phyloP scores from a whole-genome alignment of 2,329 filamentous ascomycete genomes.

The Fusarium domesticum region DNA sequence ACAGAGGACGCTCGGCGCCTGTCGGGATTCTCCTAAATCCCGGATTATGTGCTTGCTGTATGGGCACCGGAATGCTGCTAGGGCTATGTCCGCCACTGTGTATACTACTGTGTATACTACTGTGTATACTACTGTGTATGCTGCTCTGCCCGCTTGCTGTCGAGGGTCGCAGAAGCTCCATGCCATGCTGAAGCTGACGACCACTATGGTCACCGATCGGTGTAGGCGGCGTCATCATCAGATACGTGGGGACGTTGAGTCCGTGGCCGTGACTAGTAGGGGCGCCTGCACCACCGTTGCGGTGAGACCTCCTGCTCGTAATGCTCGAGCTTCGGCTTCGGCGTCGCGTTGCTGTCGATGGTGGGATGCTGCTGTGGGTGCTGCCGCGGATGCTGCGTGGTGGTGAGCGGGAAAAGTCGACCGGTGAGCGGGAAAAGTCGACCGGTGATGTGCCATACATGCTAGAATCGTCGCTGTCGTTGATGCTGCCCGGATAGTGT shows the following conservation, averaged over 20 bases:
- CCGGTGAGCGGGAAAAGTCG: constrained; percentile 56
- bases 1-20: constrained; percentile 30
- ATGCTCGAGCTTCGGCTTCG: constrained; percentile 54
- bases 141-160: constrained; percentile 33
- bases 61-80: constrained; percentile 13
- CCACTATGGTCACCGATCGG: constrained; percentile 33
- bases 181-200: constrained; percentile 24
- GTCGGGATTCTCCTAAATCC: constrained; percentile 25
- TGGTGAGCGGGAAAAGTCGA: constrained; percentile 59
- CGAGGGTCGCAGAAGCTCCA: constrained; percentile 33
- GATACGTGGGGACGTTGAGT: constrained; percentile 38
- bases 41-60: constrained; percentile 15
- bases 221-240: constrained; percentile 49
- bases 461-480: constrained; percentile 57
- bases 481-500: constrained; percentile 42
- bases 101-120: constrained; percentile 17
- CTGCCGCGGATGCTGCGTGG: constrained; percentile 50
- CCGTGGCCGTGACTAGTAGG: constrained; percentile 16
- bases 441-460: constrained; percentile 52
- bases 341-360: constrained; percentile 39
- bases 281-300: constrained; percentile 32
- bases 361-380: constrained; percentile 47
- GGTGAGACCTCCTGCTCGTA: constrained; percentile 45
- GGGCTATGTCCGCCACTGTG: neutral
- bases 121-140: constrained; percentile 12